Evolutionary conservation across 306 rosid genomes (phyloP).

Genomic region (Alnus rubra): DNA sequence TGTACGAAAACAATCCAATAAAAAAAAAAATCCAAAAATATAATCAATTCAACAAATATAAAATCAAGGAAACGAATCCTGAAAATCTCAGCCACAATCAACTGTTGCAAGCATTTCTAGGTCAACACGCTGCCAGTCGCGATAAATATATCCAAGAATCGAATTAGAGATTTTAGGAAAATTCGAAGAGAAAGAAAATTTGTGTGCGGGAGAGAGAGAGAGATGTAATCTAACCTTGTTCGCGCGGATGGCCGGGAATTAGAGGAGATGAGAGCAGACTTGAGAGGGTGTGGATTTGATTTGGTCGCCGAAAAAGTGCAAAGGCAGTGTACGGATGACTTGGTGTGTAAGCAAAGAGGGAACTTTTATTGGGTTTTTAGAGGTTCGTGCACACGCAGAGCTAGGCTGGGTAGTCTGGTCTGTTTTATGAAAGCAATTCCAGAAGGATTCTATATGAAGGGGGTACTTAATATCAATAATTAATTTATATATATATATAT

Average conservation of each 20-base stretch:
- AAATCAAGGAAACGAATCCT: background rate
- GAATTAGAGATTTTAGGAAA: background rate
- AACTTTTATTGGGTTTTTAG: background rate
- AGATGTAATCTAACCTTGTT: slow-evolving; percentile 1
- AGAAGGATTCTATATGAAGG: too few species aligned
- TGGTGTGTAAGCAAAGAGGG: background rate
- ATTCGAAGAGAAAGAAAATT: background rate
- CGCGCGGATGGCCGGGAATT: background rate
- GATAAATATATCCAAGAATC: background rate
- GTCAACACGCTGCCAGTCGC: background rate
- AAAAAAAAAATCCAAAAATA: background rate
- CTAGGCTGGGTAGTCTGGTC: too few species aligned
- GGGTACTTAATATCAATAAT: too few species aligned
- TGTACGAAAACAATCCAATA: background rate
- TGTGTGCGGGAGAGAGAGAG: background rate
- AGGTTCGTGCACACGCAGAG: background rate
- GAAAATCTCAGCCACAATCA: background rate
- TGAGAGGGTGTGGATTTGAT: background rate
- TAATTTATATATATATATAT: too few species aligned
- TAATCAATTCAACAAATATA: background rate
- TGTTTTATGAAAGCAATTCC: too few species aligned
- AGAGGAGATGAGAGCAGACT: background rate
- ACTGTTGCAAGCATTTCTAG: background rate
- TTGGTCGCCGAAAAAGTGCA: background rate
- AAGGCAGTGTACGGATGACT: background rate